Evolutionary conservation across 768 basidiomycete genomes (phyloP).

Genomic region (Lentinula sp.): DNA sequence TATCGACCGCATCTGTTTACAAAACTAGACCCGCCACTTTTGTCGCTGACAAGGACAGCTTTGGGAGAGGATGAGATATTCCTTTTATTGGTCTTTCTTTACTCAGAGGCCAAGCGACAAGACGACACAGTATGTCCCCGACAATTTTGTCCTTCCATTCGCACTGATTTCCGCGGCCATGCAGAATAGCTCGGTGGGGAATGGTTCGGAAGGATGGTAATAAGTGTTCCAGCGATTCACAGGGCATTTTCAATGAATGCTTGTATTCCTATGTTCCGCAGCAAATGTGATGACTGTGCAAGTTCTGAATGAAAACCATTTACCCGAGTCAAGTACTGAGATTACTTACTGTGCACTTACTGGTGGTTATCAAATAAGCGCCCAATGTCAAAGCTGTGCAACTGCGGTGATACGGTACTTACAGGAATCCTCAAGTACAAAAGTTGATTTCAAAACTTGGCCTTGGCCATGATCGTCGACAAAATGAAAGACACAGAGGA

Average conservation of each 20-base stretch:
- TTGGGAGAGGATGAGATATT: constrained; percentile 36
- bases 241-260: too few relatives aligned
- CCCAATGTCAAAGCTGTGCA: background rate
- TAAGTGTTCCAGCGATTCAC: too few relatives aligned
- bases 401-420: background rate
- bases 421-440: background rate
- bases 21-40: constrained; percentile 30
- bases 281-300: too few relatives aligned
- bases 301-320: too few relatives aligned
- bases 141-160: background rate
- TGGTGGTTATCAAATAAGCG: too few relatives aligned
- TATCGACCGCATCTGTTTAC: constrained; percentile 45
- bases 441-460: too few relatives aligned
- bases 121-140: constrained; percentile 25
- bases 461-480: constrained; percentile 1
- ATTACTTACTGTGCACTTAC: too few relatives aligned
- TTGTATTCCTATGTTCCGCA: too few relatives aligned
- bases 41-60: constrained; percentile 34
- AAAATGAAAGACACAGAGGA: background rate
- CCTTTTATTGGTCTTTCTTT: constrained; percentile 31
- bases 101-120: constrained; percentile 32
- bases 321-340: too few relatives aligned
- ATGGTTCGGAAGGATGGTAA: constrained; percentile 10
- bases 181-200: constrained; percentile 13
- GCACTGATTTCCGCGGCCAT: background rate